Evolutionary conservation across 257 asterid genomes (phyloP).

Genomic region (Ilex asprella): DNA sequence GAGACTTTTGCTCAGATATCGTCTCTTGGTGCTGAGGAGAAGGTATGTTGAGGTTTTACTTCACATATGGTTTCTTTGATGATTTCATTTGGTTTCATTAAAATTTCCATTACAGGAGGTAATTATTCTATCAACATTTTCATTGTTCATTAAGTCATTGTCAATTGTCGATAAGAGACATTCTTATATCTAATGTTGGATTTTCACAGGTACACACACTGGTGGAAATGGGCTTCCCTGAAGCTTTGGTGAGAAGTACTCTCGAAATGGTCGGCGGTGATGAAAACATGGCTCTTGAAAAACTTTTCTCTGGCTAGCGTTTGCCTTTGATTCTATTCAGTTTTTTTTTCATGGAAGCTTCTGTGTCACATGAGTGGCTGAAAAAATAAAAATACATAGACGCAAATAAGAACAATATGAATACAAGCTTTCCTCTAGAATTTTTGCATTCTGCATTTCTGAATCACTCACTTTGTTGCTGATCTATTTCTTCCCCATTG

Average conservation of each 20-base stretch:
- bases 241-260: slow-evolving; percentile 56
- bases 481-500: too few relatives aligned
- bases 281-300: slow-evolving; percentile 93
- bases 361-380: neutral
- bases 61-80: neutral
- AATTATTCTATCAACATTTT: neutral
- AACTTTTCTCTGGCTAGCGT: slow-evolving; percentile 67
- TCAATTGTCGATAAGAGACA: neutral
- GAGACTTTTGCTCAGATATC: slow-evolving; percentile 84
- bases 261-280: slow-evolving; percentile 79
- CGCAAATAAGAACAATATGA: neutral
- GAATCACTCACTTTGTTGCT: too few relatives aligned
- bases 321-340: slow-evolving; percentile 1
- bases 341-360: neutral
- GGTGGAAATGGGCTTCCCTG: slow-evolving; percentile 95
- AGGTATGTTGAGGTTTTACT: slow-evolving; percentile 30
- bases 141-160: too few relatives aligned
- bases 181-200: neutral
- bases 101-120: neutral
- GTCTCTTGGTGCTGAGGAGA: slow-evolving; percentile 75
- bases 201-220: slow-evolving; percentile 73
- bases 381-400: neutral
- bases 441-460: neutral
- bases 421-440: neutral
- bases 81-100: neutral